Percentiles rank a stretch among this genome's conserved stretches.
These are phyloP conservation scores for Neonectria faginata DNA, from an alignment of 2,329 filamentous ascomycete species.

Conservation along the genomic window DNA sequence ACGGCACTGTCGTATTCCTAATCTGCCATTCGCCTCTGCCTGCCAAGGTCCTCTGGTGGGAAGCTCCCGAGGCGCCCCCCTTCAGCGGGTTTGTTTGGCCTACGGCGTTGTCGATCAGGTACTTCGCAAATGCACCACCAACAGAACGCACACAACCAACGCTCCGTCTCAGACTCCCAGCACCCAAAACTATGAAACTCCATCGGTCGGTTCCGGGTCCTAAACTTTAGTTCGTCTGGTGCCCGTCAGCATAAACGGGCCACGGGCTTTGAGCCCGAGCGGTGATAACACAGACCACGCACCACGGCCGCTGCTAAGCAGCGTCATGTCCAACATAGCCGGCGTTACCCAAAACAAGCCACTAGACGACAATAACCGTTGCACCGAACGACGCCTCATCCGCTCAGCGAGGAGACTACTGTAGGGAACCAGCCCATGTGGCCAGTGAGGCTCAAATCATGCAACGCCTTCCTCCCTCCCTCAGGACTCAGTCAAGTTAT, in stretches of 20 bases:
- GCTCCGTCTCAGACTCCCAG: background rate
- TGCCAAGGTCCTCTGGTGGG: too few species aligned
- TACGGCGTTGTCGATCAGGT: background rate
- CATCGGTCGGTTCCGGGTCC: background rate
- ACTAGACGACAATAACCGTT: background rate
- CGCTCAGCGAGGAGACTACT: background rate
- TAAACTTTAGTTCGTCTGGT: background rate
- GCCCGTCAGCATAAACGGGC: background rate
- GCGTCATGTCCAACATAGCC: constrained; percentile 9
- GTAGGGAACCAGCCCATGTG: constrained; percentile 6
- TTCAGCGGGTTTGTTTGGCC: background rate
- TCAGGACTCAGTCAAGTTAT: too few species aligned
- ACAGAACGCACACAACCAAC: background rate
- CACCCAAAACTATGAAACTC: background rate
- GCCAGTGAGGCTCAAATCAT: background rate
- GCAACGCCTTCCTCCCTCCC: background rate
- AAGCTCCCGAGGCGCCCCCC: too few species aligned
- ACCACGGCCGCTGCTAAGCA: background rate
- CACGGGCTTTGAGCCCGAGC: background rate
- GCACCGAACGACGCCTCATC: background rate
- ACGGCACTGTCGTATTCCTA: background rate
- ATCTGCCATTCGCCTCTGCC: too few species aligned
- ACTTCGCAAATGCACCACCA: background rate
- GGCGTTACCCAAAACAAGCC: background rate
- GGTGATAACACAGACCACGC: background rate